Conservation (phyloP, 1,284 basidiomycete species). For the Tremellales sp. region DNA sequence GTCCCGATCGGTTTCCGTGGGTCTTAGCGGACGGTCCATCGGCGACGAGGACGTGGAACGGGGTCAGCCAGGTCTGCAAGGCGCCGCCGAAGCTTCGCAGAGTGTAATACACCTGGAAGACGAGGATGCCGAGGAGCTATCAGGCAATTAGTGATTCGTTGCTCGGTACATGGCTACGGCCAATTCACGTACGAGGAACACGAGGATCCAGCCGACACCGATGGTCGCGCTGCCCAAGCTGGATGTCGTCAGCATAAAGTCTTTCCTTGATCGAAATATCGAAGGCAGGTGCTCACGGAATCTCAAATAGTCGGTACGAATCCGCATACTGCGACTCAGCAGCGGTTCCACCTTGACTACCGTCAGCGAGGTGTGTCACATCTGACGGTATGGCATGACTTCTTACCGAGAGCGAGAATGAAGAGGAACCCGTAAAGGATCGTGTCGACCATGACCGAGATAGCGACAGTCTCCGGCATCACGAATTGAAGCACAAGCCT, state of each 20-base stretch:
- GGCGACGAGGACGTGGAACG: conserved; percentile 28
- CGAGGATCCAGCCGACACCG: conserved; percentile 35
- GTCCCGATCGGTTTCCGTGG: conserved; percentile 2
- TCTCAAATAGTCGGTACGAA: conserved; percentile 3
- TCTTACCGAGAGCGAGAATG: conserved; percentile 22
- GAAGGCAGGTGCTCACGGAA: no score
- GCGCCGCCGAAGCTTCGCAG: conserved; percentile 14
- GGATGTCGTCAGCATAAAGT: not conserved
- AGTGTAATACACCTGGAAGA: conserved; percentile 32
- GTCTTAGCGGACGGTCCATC: conserved; percentile 3
- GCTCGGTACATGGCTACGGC: no score
- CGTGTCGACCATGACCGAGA: conserved; percentile 30
- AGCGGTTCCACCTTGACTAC: conserved; percentile 9
- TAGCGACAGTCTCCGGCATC: conserved; percentile 17
- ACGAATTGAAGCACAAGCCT: conserved; percentile 19
- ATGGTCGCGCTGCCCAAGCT: conserved; percentile 30
- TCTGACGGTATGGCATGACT: not conserved
- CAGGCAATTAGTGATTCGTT: not conserved
- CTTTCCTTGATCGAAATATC: not conserved
- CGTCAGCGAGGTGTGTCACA: not conserved
- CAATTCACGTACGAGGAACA: conserved; percentile 18
- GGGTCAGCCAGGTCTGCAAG: conserved; percentile 7
- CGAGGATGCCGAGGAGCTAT: conserved; percentile 34
- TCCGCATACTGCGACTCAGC: conserved; percentile 8
- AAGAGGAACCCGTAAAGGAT: conserved; percentile 23